A percentile compares a stretch with the other conserved stretches of the same genome.
phyloP scores from a whole-genome alignment of 1,139 yeast genomes.

The Pneumocystis jirovecii region DNA sequence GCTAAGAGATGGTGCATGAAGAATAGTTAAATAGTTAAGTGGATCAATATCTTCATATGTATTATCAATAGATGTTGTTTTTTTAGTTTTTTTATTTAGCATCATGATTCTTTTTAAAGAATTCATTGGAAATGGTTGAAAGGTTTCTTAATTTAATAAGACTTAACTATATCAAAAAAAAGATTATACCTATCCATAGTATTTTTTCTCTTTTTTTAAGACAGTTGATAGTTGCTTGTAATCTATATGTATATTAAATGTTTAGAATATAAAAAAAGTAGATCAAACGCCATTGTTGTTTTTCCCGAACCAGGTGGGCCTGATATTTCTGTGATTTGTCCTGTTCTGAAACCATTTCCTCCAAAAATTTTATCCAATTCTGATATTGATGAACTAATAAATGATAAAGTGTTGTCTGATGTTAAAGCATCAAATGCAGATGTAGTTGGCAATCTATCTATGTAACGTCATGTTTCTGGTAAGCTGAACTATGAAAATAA shows the following conservation, averaged over 20 bases:
- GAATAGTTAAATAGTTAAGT: slow-evolving; percentile 1
- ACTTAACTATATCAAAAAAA: not conserved
- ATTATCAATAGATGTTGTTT: not conserved
- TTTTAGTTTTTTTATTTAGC: not conserved
- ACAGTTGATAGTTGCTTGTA: not conserved
- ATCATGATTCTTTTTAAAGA: not conserved
- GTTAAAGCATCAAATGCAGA: not conserved
- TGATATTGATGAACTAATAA: not conserved
- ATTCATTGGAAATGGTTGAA: not conserved
- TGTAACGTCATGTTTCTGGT: not conserved
- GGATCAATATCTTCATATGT: not conserved
- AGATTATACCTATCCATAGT: not conserved
- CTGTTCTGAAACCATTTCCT: slow-evolving; percentile 6
- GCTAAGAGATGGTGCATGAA: slow-evolving; percentile 4
- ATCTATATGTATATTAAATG: not conserved
- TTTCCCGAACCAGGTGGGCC: slow-evolving; percentile 10
- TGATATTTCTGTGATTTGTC: slow-evolving; percentile 8
- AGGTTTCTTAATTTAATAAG: not conserved
- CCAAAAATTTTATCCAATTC: slow-evolving; percentile 3
- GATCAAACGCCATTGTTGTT: slow-evolving; percentile 9
- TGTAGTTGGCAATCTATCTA: not conserved
- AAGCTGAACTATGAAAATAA: not conserved
- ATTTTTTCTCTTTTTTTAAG: not conserved
- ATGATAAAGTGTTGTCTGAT: not conserved
- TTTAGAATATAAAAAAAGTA: not conserved